Conservation (phyloP, 441 rosid species). For the Croton setiger region DNA sequence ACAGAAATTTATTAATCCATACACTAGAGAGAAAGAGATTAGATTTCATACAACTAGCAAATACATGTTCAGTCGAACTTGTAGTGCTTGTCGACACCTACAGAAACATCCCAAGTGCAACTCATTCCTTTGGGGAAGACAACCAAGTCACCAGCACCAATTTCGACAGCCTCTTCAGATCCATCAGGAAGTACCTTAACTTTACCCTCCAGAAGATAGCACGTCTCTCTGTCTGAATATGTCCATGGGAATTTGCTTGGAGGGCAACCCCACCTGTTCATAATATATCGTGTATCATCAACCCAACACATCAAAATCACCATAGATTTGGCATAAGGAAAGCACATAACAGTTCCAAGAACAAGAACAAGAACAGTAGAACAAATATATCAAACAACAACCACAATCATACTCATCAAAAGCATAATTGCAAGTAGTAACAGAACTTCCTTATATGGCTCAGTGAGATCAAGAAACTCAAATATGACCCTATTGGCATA, state of each 20-base stretch:
- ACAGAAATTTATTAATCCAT: background rate
- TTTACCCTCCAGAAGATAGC: constrained; percentile 66
- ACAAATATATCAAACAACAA: background rate
- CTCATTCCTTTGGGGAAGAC: constrained; percentile 85
- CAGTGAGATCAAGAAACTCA: no score
- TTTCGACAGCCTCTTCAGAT: constrained; percentile 55
- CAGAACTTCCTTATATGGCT: background rate
- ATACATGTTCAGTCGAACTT: constrained; percentile 47
- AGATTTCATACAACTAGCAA: background rate
- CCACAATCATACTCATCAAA: background rate
- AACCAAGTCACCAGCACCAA: constrained; percentile 75
- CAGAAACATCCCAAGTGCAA: constrained; percentile 87
- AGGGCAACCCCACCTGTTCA: constrained; percentile 81
- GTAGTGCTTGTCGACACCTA: constrained; percentile 76
- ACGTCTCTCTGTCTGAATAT: constrained; percentile 61
- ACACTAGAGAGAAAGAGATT: background rate
- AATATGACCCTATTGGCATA: no score
- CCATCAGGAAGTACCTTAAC: constrained; percentile 75
- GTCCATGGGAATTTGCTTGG: constrained; percentile 95
- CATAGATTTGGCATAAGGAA: background rate
- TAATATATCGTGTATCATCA: background rate
- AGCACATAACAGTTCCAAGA: background rate
- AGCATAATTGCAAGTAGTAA: background rate
- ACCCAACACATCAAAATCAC: background rate
- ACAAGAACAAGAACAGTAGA: background rate